These are phyloP conservation scores for Thuja plicata DNA, from an alignment of 83 land plant species.

Conservation along the genomic window DNA sequence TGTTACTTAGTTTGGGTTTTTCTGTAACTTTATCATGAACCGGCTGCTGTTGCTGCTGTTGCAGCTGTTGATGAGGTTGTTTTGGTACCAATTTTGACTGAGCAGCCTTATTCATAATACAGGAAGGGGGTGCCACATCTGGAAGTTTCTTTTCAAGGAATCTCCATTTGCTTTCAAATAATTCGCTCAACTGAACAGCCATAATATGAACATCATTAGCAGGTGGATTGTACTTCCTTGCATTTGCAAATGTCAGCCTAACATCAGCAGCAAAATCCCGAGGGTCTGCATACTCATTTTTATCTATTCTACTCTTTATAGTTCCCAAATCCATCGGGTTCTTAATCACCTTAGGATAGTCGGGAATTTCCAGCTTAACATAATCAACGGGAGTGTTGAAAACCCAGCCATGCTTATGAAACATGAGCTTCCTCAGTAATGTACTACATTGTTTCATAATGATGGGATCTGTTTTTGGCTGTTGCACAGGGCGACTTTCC, in stretches of 20 bases:
- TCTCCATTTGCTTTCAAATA: conserved; percentile 76
- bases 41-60: background rate
- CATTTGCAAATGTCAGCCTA: conserved; percentile 81
- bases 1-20: background rate
- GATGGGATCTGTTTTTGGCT: conserved; percentile 23
- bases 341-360: conserved; percentile 72
- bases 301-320: conserved; percentile 53
- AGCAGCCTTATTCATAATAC: background rate
- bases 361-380: conserved; percentile 68
- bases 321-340: conserved; percentile 98
- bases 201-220: conserved; percentile 82
- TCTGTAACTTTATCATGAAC: conserved; percentile 22
- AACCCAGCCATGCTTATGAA: conserved; percentile 83
- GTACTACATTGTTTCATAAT: conserved; percentile 77
- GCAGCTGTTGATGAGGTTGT: background rate
- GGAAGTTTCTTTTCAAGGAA: conserved; percentile 62
- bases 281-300: conserved; percentile 48
- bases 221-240: conserved; percentile 88
- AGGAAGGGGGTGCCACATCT: background rate
- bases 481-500: conserved; percentile 20
- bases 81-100: background rate
- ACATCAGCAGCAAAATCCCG: conserved; percentile 83
- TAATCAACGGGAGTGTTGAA: conserved; percentile 86
- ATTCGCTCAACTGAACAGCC: conserved; percentile 59
- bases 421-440: conserved; percentile 67